These are phyloP conservation scores for Euphorbia lathyris DNA, from an alignment of 345 rosid species.

Conservation along the genomic window DNA sequence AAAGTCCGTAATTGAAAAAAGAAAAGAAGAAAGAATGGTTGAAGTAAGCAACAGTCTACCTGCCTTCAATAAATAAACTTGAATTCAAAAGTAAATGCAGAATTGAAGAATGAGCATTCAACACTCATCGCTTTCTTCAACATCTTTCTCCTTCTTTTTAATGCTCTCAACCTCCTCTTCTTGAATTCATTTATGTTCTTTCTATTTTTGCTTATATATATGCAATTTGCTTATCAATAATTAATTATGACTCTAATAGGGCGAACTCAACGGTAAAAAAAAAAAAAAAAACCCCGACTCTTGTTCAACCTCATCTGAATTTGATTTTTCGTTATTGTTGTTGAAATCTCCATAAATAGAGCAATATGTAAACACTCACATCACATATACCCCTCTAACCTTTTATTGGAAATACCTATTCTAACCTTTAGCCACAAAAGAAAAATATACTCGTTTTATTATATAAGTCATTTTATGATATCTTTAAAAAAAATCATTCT, in stretches of 20 bases:
- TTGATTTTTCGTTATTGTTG: no score
- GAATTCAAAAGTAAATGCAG: slow-evolving; percentile 55
- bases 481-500: no score
- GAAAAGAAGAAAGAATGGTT: slow-evolving; percentile 13
- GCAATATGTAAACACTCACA: no score
- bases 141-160: slow-evolving; percentile 32
- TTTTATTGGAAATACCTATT: no score
- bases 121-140: slow-evolving; percentile 52
- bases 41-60: slow-evolving; percentile 27
- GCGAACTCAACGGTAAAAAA: no score
- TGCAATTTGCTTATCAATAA: neutral
- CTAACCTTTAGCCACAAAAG: no score
- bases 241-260: slow-evolving; percentile 11
- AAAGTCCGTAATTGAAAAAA: slow-evolving; percentile 28
- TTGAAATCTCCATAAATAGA: no score
- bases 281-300: no score
- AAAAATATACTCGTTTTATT: no score
- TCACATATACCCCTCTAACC: no score
- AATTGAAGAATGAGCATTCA: slow-evolving; percentile 43
- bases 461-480: no score
- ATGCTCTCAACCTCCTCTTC: slow-evolving; percentile 52
- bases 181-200: slow-evolving; percentile 38
- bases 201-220: neutral
- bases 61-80: slow-evolving; percentile 52
- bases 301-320: no score